Conservation (phyloP, 2,329 filamentous ascomycete genomes). For the Amauroascus niger region DNA sequence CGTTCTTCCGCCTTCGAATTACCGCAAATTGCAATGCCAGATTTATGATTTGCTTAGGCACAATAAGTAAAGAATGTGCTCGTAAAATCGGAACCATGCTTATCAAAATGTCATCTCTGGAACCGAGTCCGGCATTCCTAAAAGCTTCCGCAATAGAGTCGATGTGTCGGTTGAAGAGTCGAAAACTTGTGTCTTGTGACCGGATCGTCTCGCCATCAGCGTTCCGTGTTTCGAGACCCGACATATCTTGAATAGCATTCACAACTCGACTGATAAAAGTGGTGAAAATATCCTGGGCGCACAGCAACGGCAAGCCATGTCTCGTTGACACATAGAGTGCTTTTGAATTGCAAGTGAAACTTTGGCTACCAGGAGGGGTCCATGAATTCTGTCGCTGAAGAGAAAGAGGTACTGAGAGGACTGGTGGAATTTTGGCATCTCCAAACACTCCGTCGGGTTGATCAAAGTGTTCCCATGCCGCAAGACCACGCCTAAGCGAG, state of each 20-base stretch:
- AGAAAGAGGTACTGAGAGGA: background rate
- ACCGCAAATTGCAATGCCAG: background rate
- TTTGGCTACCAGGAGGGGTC: background rate
- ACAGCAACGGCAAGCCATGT: background rate
- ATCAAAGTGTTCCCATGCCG: background rate
- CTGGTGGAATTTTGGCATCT: background rate
- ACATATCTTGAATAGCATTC: background rate
- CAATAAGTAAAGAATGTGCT: background rate
- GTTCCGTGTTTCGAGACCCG: background rate
- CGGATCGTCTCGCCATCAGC: background rate
- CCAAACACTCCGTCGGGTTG: background rate
- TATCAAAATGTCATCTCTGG: background rate
- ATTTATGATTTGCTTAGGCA: background rate
- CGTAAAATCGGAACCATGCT: background rate
- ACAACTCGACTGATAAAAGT: background rate
- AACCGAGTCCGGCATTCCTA: background rate
- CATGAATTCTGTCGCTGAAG: background rate
- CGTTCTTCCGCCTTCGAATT: background rate
- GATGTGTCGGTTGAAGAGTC: background rate
- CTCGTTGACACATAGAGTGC: background rate
- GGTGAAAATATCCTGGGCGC: slow-evolving; percentile 1
- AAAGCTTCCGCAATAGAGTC: background rate
- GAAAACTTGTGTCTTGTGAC: background rate
- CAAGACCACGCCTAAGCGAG: background rate
- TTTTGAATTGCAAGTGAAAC: background rate